Base-by-base conservation (phyloP, 768 basidiomycete genomes). In the Trametes cinnabarina region DNA sequence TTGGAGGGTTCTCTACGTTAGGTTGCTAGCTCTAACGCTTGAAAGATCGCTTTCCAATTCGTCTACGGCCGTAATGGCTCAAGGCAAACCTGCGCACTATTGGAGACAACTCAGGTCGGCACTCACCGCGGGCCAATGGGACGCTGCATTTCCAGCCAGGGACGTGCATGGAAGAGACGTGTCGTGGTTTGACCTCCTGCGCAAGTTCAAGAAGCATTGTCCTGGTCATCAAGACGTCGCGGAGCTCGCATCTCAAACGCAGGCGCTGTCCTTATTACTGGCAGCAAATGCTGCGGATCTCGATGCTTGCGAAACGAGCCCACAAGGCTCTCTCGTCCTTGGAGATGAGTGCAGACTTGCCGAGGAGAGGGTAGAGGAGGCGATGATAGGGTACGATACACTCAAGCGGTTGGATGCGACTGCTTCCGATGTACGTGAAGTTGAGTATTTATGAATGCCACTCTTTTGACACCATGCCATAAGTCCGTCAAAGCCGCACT, bases 191-290 rank as follows among this genome's bases (percentile, higher is more conserved):
- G 88, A 91, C 66, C 81, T 94, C 12, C 72, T 94, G 39, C 82
- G 90, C 62, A 94, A 94, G 72, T 92, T 91, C 75, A 86, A 88
- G 69, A 94, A 94, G 62, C 92, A 94, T 63, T 88, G 86, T 65
- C 71, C 70, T 5, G 85, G 86, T 0, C 84, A 78, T 63, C 65
- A 70, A 59, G 84, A 86, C 56, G 75, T 88, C 14, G 77, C 84
- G 3, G 84, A 87, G 63, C 76, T 90, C 58, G 88, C 86, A 17
- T 81, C 78, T 0, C 83, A 87, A 65, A 90, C 84, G 0, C 87
- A 86, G 30, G 78, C 79, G 0, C 74, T 92, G 28, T 80, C 83
- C 5, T 66, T 88, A 30, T 75, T 88, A 43, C 62, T 77, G 10
- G 68, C 70, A 20, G 66, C 63, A 1, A 76, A 76, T 42, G 73